phyloP scores from a whole-genome alignment of 129 eudicot genomes.

The Lonicera japonica region DNA sequence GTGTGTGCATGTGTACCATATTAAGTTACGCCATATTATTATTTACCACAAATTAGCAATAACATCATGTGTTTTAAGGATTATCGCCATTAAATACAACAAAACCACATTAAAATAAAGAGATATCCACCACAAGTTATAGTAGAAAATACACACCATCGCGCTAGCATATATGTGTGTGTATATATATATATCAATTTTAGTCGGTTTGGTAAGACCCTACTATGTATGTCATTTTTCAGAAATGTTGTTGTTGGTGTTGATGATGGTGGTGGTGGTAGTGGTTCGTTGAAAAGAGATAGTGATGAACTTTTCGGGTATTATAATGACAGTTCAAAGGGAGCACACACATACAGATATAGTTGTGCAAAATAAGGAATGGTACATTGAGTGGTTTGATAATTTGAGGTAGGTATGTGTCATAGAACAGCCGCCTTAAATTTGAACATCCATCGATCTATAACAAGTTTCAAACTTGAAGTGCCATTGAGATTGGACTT shows the following conservation, averaged over 20 bases:
- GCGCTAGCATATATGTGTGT: no score
- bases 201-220: constrained; percentile 10
- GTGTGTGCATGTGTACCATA: no score
- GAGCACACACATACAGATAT: background rate
- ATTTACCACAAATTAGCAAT: no score
- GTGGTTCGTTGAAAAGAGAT: background rate
- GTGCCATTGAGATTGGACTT: background rate
- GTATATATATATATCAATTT: background rate
- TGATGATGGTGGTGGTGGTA: background rate
- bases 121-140: no score
- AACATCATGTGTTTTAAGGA: no score
- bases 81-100: no score
- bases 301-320: background rate
- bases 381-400: background rate
- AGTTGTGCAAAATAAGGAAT: background rate
- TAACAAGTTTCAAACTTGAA: background rate
- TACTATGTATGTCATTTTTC: background rate
- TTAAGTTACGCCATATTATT: no score
- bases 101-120: no score
- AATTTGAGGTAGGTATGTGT: background rate
- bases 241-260: background rate
- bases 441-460: background rate
- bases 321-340: background rate
- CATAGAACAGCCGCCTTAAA: background rate
- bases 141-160: no score